Base-by-base conservation (phyloP, 202 grass and related monocot species). In the Hordeum pubiflorum region DNA sequence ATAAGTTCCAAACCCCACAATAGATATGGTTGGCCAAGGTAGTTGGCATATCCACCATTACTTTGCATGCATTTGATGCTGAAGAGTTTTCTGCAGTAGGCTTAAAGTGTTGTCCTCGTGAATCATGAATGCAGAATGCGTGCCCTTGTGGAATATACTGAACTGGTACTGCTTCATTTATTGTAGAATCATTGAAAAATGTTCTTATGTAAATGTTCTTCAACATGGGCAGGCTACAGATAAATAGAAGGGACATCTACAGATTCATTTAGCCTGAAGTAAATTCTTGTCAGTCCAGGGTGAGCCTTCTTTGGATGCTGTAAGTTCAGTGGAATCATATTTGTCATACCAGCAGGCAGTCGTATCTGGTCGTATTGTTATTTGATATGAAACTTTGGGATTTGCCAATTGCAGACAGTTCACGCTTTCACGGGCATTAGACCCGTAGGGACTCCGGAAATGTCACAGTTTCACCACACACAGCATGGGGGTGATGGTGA, bases 381-480 rank as follows among this genome's bases (percentile, higher is more conserved):
- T 78, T 75, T 89, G 79, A 86, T 86, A 86, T 83, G 83, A 79
- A 79, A 86, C 38, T 58, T 62, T 83, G 39, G 88, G 54, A 82
- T 79, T 86, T 63, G 57, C 71, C 66, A 9, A 86, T 50, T 79
- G 69, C 50, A 75, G 81, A 70, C n/a, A 63, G 61, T 76, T 77
- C 41, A 68, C 61, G 10, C 55, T 86, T 86, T 79, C 62, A 75
- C 61, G 34, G 76, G 83, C 69, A 69, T 76, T 80, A 80, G 71
- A 63, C 69, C 72, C 22, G 55, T 64, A 62, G 73, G 60, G 72
- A 44, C 79, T 69, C 83, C 36, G 63, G 83, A 66, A 86, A 83
- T 85, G 83, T 77, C 89, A 91, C 86, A 89, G 72, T 84, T 90
- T 87, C 84, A 90, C 63, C 80, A 80, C 58, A 83, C 81, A 15